phyloP scores from a whole-genome alignment of 768 basidiomycete species.

The Hypsizygus marmoreus region DNA sequence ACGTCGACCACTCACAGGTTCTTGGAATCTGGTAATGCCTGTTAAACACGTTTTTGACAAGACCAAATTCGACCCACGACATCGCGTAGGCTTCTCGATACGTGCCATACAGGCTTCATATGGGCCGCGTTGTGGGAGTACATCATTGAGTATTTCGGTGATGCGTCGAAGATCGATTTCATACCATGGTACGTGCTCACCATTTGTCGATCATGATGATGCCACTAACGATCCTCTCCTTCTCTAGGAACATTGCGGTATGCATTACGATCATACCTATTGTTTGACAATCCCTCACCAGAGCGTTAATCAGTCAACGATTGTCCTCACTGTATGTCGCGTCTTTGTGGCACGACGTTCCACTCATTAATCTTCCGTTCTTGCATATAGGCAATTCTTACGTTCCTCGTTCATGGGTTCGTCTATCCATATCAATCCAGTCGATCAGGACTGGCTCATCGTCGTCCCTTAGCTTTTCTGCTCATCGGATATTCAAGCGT shows the following conservation, averaged over 20 bases:
- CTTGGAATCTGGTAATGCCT: slow-evolving; percentile 14
- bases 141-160: slow-evolving; percentile 34
- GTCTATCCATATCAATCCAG: neutral
- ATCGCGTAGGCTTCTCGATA: slow-evolving; percentile 35
- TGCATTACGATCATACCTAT: neutral
- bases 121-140: slow-evolving; percentile 43
- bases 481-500: slow-evolving; percentile 33
- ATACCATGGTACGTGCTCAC: slow-evolving; percentile 35
- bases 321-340: slow-evolving; percentile 27
- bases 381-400: slow-evolving; percentile 35
- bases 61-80: neutral
- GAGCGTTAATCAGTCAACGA: slow-evolving; percentile 13
- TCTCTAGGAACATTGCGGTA: slow-evolving; percentile 19
- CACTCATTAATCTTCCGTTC: neutral
- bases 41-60: neutral
- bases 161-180: slow-evolving; percentile 23
- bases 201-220: neutral
- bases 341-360: neutral
- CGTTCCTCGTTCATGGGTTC: slow-evolving; percentile 45
- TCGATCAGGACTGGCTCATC: neutral
- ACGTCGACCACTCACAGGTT: slow-evolving; percentile 9
- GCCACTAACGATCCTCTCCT: neutral
- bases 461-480: slow-evolving; percentile 29
- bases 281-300: neutral
- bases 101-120: slow-evolving; percentile 37